Percentiles rank a stretch among this genome's conserved stretches.
Conservation (phyloP, 78 protist species). For the Dictyostelium citrinum region DNA sequence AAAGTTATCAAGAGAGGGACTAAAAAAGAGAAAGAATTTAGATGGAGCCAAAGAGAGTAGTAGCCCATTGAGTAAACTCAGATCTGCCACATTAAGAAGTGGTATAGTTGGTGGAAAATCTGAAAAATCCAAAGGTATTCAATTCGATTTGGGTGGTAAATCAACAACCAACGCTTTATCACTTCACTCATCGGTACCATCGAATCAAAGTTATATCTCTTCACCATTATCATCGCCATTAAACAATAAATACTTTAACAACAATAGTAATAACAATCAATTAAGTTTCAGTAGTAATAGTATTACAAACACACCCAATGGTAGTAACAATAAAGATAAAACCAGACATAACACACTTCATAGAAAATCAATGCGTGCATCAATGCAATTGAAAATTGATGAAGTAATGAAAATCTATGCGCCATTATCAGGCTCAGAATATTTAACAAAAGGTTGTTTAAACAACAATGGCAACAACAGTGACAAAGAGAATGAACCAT, state of each 20-base stretch:
- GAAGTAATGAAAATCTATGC: conserved; percentile 70
- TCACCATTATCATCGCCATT: conserved; percentile 8
- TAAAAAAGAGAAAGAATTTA: conserved; percentile 52
- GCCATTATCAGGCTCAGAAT: conserved; percentile 60
- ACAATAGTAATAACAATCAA: neutral
- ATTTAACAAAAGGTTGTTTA: neutral
- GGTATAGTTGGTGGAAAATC: neutral
- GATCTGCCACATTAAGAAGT: conserved; percentile 42
- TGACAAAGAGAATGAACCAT: conserved; percentile 1
- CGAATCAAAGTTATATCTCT: conserved; percentile 1
- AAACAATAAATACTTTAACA: neutral
- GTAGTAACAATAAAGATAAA: neutral
- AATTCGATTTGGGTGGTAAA: conserved; percentile 52
- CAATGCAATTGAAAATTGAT: conserved; percentile 56
- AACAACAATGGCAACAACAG: neutral
- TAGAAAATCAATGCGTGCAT: conserved; percentile 24
- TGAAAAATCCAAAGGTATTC: neutral
- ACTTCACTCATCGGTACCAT: conserved; percentile 49
- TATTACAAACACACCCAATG: neutral
- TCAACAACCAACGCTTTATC: conserved; percentile 67
- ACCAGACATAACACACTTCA: conserved; percentile 9
- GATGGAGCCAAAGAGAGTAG: conserved; percentile 64
- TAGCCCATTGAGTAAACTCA: conserved; percentile 36
- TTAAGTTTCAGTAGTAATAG: neutral
- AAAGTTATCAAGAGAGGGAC: neutral